Evolutionary conservation across 495 filamentous ascomycete genomes (phyloP).

Genomic region (Antarctomyces pellizariae): DNA sequence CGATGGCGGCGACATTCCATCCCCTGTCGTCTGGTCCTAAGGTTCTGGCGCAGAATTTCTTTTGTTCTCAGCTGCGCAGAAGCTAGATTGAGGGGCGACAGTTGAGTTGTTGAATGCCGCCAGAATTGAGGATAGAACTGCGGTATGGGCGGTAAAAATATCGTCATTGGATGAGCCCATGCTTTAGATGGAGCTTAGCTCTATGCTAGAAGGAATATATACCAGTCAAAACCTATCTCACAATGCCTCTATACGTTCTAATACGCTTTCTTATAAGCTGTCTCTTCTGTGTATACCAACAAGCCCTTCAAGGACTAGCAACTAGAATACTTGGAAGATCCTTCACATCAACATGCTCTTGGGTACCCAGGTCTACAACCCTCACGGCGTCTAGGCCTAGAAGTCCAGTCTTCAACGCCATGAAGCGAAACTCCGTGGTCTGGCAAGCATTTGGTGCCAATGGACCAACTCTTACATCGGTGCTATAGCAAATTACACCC

Average conservation of each 20-base stretch:
- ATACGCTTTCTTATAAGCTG: no score
- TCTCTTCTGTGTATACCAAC: no score
- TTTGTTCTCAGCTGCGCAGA: conserved; percentile 3
- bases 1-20: conserved; percentile 22
- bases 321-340: conserved; percentile 58
- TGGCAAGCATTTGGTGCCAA: conserved; percentile 57
- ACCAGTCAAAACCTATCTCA: no score
- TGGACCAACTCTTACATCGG: conserved; percentile 65
- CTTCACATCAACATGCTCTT: conserved; percentile 61
- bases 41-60: conserved; percentile 5
- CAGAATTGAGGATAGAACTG: conserved; percentile 5
- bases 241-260: no score
- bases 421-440: conserved; percentile 53
- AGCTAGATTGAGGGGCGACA: conserved; percentile 23
- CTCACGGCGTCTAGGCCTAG: conserved; percentile 59
- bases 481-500: conserved; percentile 59
- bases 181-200: no score
- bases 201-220: no score
- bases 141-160: conserved; percentile 1
- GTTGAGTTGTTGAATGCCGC: conserved; percentile 21
- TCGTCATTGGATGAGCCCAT: no score
- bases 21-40: conserved; percentile 31
- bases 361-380: conserved; percentile 57
- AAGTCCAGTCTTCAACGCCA: conserved; percentile 52
- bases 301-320: no score